Percentiles rank a stretch among this genome's conserved stretches.
phyloP scores from a whole-genome alignment of 306 rosid species.

The Dryas alaskensis region DNA sequence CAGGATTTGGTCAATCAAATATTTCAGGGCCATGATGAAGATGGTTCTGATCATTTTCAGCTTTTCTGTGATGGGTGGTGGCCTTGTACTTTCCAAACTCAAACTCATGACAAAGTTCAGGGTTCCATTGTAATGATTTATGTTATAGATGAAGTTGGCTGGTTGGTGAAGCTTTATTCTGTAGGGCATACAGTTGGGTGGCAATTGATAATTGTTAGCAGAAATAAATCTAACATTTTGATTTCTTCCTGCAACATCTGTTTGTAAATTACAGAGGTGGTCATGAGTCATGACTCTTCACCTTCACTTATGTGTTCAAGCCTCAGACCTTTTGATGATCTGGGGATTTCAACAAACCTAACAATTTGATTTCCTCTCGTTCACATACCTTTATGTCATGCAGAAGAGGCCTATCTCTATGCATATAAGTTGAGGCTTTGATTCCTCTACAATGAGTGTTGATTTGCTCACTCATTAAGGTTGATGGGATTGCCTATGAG shows the following conservation, averaged over 20 bases:
- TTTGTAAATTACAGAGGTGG: no score
- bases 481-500: no score
- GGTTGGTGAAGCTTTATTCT: neutral
- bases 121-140: neutral
- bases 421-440: no score
- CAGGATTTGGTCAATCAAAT: neutral
- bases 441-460: no score
- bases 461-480: no score
- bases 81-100: neutral
- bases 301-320: neutral
- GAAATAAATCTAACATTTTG: neutral
- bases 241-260: neutral
- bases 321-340: neutral
- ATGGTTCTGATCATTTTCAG: neutral
- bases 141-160: neutral
- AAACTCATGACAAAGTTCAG: neutral
- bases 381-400: no score
- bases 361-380: no score
- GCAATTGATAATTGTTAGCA: neutral
- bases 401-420: no score
- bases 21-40: neutral
- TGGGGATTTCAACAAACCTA: neutral
- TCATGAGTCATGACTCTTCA: no score
- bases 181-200: neutral
- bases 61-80: neutral